Conservation (phyloP, 2,329 filamentous ascomycete genomes). For the Fusarium lateritium region DNA sequence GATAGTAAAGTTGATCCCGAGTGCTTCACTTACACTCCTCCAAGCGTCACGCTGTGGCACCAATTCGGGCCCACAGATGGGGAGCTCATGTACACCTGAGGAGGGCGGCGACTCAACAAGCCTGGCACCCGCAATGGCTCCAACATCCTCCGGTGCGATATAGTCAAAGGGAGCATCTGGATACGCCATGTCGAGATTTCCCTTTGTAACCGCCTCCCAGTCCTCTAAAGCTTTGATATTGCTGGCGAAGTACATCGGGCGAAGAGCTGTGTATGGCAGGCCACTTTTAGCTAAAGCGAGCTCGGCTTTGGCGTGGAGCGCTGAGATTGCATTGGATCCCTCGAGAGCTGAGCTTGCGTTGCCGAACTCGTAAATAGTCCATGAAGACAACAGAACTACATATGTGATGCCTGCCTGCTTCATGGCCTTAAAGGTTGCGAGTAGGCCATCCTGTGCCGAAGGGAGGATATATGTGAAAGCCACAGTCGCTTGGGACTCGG, state of each 20-base stretch:
- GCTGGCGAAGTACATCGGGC: slow-evolving; percentile 23
- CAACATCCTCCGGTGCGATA: slow-evolving; percentile 29
- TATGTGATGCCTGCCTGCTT: slow-evolving; percentile 19
- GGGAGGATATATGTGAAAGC: slow-evolving; percentile 29
- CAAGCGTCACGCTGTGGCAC: slow-evolving; percentile 9
- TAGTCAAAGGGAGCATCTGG: slow-evolving; percentile 21
- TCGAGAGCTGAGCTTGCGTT: background rate
- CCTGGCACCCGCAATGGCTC: slow-evolving; percentile 7
- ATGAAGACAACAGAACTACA: slow-evolving; percentile 20
- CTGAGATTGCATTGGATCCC: background rate
- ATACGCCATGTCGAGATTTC: background rate
- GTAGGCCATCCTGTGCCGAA: slow-evolving; percentile 10
- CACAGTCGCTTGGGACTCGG: slow-evolving; percentile 10
- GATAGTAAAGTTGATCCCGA: background rate
- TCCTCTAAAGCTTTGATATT: slow-evolving; percentile 19
- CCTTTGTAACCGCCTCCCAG: background rate
- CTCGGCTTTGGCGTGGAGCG: slow-evolving; percentile 21
- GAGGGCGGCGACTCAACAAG: background rate
- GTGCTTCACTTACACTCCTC: background rate
- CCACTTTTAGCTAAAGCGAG: slow-evolving; percentile 14
- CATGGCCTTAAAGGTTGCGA: slow-evolving; percentile 16
- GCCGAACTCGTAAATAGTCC: background rate
- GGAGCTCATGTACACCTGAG: background rate
- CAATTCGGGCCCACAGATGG: slow-evolving; percentile 19
- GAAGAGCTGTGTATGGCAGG: background rate